phyloP scores from a whole-genome alignment of 176 grass and related monocot species.

The Raddia distichophylla region DNA sequence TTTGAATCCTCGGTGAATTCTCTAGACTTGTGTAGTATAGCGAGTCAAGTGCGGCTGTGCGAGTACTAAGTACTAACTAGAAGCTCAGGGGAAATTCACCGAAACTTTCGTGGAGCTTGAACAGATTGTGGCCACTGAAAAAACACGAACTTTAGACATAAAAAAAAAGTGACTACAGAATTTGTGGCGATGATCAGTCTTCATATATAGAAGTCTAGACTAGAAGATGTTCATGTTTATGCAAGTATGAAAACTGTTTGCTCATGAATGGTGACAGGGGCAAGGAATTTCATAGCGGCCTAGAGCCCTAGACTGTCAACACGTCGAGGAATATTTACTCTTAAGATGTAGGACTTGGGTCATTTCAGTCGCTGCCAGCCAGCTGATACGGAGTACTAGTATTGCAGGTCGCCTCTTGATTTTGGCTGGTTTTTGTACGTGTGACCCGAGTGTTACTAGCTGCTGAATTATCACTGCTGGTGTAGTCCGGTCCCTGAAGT shows the following conservation, averaged over 20 bases:
- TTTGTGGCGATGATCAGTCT: background rate
- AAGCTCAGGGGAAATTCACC: background rate
- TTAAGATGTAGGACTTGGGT: background rate
- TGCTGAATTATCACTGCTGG: background rate
- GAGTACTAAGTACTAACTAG: too few species aligned
- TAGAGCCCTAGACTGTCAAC: conserved; percentile 18
- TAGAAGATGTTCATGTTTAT: conserved; percentile 18
- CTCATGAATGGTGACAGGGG: background rate
- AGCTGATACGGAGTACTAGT: background rate
- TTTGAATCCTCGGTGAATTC: background rate
- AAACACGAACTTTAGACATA: background rate
- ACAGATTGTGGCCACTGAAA: background rate
- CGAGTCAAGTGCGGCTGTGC: background rate
- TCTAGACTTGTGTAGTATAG: background rate
- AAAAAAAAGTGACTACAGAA: background rate
- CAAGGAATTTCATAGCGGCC: background rate
- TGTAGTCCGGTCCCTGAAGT: background rate
- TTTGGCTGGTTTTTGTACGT: background rate
- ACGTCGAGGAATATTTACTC: background rate
- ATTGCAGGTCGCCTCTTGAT: background rate
- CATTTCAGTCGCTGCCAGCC: background rate
- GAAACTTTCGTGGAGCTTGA: background rate
- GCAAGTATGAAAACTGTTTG: background rate
- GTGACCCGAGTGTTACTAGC: background rate
- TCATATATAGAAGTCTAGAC: background rate